Evolutionary conservation across 1,139 yeast genomes (phyloP).

Genomic region (Scheffersomyces cryptocercus): DNA sequence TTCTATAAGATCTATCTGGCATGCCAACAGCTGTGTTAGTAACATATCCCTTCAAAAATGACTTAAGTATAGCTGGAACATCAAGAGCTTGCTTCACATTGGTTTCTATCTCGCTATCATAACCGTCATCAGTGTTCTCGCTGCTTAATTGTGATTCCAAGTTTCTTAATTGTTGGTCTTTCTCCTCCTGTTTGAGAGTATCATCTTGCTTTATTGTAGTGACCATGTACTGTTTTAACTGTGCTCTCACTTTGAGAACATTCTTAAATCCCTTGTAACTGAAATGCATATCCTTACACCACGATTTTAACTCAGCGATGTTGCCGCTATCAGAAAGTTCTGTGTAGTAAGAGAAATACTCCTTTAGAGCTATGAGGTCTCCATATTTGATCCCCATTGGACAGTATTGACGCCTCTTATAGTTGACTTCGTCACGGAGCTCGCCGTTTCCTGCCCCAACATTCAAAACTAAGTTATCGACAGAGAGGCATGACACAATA

Average conservation of each 20-base stretch:
- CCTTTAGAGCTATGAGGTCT: conserved; percentile 82
- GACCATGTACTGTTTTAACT: conserved; percentile 70
- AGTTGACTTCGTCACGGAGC: conserved; percentile 75
- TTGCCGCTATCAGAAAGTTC: conserved; percentile 43
- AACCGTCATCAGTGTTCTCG: conserved; percentile 15
- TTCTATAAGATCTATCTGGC: conserved; percentile 92
- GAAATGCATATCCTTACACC: conserved; percentile 82
- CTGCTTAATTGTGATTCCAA: conserved; percentile 27
- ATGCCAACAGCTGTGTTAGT: conserved; percentile 89
- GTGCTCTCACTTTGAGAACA: conserved; percentile 73
- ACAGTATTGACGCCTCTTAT: conserved; percentile 60
- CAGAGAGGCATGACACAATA: conserved; percentile 89
- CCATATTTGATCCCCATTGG: conserved; percentile 74
- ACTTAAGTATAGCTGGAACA: conserved; percentile 63
- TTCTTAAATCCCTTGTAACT: conserved; percentile 80
- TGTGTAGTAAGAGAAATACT: conserved; percentile 64
- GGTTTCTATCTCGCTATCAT: conserved; percentile 16
- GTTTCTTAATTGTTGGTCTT: conserved; percentile 26
- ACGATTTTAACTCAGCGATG: conserved; percentile 54
- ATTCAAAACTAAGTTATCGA: conserved; percentile 79
- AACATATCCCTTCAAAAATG: conserved; percentile 79
- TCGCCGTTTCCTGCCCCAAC: conserved; percentile 67
- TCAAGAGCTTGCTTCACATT: conserved; percentile 38
- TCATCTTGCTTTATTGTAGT: conserved; percentile 44
- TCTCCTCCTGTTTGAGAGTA: conserved; percentile 25